Evolutionary conservation across 257 asterid species (phyloP).

Genomic region (Solanum etuberosum): DNA sequence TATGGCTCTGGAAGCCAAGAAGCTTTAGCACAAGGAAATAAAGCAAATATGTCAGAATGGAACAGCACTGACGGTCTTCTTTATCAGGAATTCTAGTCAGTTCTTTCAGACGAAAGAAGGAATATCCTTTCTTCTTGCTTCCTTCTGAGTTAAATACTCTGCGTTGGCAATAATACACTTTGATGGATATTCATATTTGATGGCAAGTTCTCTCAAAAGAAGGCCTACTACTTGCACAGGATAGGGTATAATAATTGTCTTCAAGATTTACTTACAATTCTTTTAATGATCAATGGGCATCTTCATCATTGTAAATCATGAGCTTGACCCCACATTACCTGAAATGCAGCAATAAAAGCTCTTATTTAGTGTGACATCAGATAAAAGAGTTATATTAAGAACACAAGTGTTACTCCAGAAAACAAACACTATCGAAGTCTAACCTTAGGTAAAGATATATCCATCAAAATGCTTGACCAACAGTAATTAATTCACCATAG

Average conservation of each 20-base stretch:
- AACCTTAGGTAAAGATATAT: background rate
- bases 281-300: background rate
- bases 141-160: background rate
- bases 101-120: background rate
- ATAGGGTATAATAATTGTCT: background rate
- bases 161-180: background rate
- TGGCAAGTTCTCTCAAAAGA: background rate
- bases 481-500: background rate
- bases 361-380: background rate
- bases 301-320: background rate
- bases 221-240: background rate
- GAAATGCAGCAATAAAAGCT: background rate
- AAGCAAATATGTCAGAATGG: background rate
- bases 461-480: constrained; percentile 2
- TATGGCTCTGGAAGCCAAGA: background rate
- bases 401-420: background rate
- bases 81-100: background rate
- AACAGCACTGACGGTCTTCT: background rate
- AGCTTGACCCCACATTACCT: background rate
- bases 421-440: background rate
- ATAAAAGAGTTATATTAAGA: background rate
- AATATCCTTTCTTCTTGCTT: background rate
- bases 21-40: background rate
- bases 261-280: background rate
- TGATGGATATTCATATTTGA: background rate